Conservation (phyloP, 2,329 filamentous ascomycete species). For the Alternaria sp. region DNA sequence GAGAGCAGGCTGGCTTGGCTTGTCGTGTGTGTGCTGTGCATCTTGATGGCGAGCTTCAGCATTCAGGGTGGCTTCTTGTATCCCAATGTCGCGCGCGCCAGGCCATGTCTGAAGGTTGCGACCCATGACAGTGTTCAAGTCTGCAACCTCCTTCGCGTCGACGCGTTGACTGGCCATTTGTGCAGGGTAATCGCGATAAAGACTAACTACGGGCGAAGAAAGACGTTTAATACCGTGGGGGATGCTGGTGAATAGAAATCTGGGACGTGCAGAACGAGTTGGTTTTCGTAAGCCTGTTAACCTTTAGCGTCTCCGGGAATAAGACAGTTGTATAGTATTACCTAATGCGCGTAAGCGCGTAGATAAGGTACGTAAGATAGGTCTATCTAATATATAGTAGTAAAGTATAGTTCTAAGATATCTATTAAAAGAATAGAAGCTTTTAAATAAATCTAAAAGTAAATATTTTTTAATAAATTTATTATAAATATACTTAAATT, state of each 20-base stretch:
- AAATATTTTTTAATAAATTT: too few species aligned
- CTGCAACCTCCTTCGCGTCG: background rate
- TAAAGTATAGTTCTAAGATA: background rate
- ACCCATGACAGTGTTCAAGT: background rate
- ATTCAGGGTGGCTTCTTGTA: conserved; percentile 15
- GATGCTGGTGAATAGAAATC: background rate
- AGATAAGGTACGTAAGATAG: background rate
- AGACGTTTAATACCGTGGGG: background rate
- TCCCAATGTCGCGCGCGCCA: conserved; percentile 23
- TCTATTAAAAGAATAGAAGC: background rate
- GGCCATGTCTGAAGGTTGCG: conserved; percentile 17
- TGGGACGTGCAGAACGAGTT: background rate
- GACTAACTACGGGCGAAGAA: background rate
- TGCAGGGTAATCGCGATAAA: background rate
- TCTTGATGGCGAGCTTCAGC: conserved; percentile 2
- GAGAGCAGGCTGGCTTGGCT: conserved; percentile 7
- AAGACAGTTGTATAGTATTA: background rate
- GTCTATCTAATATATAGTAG: background rate
- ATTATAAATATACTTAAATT: too few species aligned
- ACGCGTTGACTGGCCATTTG: background rate
- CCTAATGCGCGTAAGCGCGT: background rate
- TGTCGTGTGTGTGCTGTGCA: background rate
- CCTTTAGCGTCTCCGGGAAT: background rate
- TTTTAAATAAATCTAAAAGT: background rate
- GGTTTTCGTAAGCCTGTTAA: background rate